Conservation (phyloP, 768 basidiomycete genomes). For the Suillus paluster region DNA sequence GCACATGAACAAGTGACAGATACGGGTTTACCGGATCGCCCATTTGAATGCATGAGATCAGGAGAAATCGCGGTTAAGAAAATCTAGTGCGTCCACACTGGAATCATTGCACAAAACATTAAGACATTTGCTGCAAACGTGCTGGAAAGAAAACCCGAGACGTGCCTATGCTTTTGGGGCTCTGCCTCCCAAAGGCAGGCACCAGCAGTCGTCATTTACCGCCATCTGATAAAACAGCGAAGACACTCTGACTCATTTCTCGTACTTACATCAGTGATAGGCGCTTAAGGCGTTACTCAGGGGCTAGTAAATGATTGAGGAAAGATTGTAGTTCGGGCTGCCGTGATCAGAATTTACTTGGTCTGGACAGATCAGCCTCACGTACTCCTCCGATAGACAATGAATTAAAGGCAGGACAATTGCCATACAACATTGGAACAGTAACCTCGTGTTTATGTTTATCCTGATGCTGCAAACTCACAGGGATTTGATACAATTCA, state of each 20-base stretch:
- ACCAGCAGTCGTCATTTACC: background rate
- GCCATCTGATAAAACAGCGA: background rate
- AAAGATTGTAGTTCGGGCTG: no score
- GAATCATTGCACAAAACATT: no score
- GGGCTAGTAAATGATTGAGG: background rate
- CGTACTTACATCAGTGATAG: background rate
- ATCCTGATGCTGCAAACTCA: background rate
- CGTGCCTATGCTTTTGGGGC: background rate
- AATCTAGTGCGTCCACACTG: background rate
- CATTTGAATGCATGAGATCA: background rate
- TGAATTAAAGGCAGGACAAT: background rate
- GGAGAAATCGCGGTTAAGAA: background rate
- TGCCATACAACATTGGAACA: background rate
- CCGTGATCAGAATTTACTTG: background rate
- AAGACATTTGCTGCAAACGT: background rate
- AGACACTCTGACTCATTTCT: background rate
- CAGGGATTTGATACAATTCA: background rate
- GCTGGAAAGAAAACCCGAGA: background rate
- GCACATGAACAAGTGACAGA: background rate
- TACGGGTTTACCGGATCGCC: background rate
- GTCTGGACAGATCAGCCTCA: no score
- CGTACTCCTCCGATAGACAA: no score
- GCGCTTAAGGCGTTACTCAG: background rate
- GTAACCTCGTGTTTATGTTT: conserved; percentile 4
- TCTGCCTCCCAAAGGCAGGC: background rate